Evolutionary conservation across 352 stramenopile genomes (phyloP).

Genomic region (Globisporangium paroecandrum): DNA sequence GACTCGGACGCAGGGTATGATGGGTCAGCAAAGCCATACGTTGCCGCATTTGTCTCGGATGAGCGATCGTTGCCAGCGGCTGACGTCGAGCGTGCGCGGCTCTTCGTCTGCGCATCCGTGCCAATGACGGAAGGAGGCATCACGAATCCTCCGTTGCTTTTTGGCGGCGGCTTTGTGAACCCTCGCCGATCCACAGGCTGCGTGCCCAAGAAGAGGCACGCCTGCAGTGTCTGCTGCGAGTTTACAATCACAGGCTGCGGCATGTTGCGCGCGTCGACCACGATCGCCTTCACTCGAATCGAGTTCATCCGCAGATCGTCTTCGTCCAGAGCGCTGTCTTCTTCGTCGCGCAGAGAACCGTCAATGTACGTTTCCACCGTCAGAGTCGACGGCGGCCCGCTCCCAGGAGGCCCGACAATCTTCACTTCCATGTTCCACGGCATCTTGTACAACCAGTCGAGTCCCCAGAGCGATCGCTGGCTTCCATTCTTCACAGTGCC

Average conservation of each 20-base stretch:
- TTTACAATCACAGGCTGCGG: constrained; percentile 85
- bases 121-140: constrained; percentile 48
- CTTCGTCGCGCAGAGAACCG: constrained; percentile 69
- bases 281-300: constrained; percentile 84
- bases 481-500: constrained; percentile 58
- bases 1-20: constrained; percentile 54
- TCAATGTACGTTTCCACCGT: constrained; percentile 89
- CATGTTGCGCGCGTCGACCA: constrained; percentile 86
- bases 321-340: constrained; percentile 61
- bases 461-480: constrained; percentile 71
- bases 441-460: constrained; percentile 89
- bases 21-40: constrained; percentile 59
- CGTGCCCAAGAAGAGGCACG: constrained; percentile 81
- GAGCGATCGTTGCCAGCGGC: constrained; percentile 52
- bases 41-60: constrained; percentile 54
- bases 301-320: constrained; percentile 85
- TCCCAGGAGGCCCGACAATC: constrained; percentile 82
- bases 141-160: constrained; percentile 85
- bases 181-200: constrained; percentile 82
- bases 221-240: constrained; percentile 83
- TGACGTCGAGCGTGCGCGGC: constrained; percentile 55
- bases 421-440: constrained; percentile 92
- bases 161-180: constrained; percentile 83
- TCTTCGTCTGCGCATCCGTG: constrained; percentile 58
- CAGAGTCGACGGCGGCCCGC: constrained; percentile 77